Base-by-base conservation (phyloP, 1,139 yeast genomes). In the Saccharomycopsis crataegensis region DNA sequence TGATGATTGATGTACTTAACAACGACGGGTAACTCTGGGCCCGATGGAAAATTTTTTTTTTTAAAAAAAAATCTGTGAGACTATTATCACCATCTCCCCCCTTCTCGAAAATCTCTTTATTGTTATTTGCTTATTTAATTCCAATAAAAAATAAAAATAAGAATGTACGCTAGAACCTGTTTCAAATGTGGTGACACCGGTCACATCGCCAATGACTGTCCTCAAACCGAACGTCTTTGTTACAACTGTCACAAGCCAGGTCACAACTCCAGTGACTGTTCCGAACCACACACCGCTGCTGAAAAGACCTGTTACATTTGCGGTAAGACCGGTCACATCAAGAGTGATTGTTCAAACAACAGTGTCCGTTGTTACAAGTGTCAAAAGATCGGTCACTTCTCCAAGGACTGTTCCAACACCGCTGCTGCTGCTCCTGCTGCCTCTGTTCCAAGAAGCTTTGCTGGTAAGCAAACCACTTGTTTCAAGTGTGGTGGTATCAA, bases 401-500 rank as follows among this genome's bases (percentile, higher is more conserved):
- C 94, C 60, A 87, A 82, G 71, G 95, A 86, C 62, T 90, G 96
- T 72, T 71, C 79, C 43, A 16, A 22, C 12, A 50, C 57, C 38
- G 69, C 70, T 31, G 65, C 70, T 31, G 65, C 28, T 22, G 28
- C 28, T 22, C 28, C 64, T 60, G 65, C 69, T 57, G 71, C 76
- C 62, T 79, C 32, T 40, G 34, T 33, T 8, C 37, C 49, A n/a
- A 34, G 44, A 17, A 48, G 49, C 22, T 38, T 8, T 53, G 48
- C 58, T 43, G 50, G 55, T 43, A 52, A 56, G 36, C 76, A 76
- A 60, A 79, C 87, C 59, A 81, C 90, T 57, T 88, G 96, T 73
- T 86, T 85, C 83, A 87, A 84, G 73, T 88, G 96, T 70, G 95
- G 95, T 65, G 96, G 94, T 60, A 91, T 94, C 67, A 87, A 87